Evolutionary conservation across 2,329 filamentous ascomycete genomes (phyloP), one percentile per base, ranked within the genome.

Genomic region (Pseudomassariella vexata): DNA sequence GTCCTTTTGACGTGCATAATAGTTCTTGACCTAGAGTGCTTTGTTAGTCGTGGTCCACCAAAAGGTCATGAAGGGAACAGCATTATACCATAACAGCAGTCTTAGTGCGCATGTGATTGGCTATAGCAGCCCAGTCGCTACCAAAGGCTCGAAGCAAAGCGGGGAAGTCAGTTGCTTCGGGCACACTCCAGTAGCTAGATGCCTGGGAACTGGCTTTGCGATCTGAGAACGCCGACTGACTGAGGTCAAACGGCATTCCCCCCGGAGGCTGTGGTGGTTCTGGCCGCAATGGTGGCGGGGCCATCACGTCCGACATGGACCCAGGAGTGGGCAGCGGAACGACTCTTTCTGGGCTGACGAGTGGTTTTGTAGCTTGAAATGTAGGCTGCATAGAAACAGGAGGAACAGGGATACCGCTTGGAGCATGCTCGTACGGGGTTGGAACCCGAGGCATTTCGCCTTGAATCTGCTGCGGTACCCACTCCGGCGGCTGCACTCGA

Each of bases 171-270:
- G 72, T 82, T 34, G 82, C 72, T 59, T 92, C 85, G 2, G 82
- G 82, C 15, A 90, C 85, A 48, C 85, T 90, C 85, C 85, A 92
- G 55, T 92, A 92, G 56, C 85, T 90, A 2, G 82, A 87, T 10
- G 82, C 76, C 42, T 80, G 78, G 34, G 62, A 62, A 15, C 66
- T 66, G 8, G 60, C 56, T 37, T 72, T 73, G 25, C 71, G 69
- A 44, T 78, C 72, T 21, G 59, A 54, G 23, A 60, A 59, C 10
- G 56, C 34, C 16, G 53, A 47, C 38, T 65, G 63, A 3, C 57
- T 47, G 29, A 74, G 50, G 38, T 75, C 73, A 42, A 76, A 39
- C 9, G 37, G 70, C 17, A 67, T 69, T 9, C 67, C 49, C 36
- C 70, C 60, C 2, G 65, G 55, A 3, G 70, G 62, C 30, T 66